Evolutionary conservation across 306 rosid species (phyloP), one percentile per base, ranked within the genome.

Genomic region (Alnus rubra): DNA sequence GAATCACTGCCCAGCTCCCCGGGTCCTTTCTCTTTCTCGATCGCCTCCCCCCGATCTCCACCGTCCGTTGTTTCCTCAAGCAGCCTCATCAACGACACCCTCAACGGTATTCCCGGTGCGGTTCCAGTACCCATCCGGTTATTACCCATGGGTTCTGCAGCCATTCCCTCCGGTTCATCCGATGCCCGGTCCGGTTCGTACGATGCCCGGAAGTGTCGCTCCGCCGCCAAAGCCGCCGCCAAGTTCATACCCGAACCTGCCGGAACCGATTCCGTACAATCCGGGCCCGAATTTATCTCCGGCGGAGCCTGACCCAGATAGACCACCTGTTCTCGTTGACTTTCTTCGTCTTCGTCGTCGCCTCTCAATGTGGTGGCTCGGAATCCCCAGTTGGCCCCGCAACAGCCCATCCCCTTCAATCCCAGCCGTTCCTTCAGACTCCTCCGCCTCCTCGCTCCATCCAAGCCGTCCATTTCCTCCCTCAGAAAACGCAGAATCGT

Each of bases 201-300:
- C 59, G 90, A 72, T 3, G 84, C 92, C 49, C 94, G 87, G 8
- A 86, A 78, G 14, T 88, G 94, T 2, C 98, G 85, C 84, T 92
- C 98, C 77, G 98, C 97, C 0, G 97, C 99, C 70, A 96, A 76
- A 1, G 98, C 99, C 37, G 96, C 93, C 8, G 99, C 99, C 0
- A 96, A 87, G 77, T 96, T 96, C 98, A 96, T 93, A 1, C 97
- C 89, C 35, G 97, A 60, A 2, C 80, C 69, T 18, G 83, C 28
- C 5, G 78, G 73, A 35, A 64, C 69, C 65, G 90, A 93, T 0
- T 54, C 76, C 10, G 74, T 11, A 3, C 93, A 91, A 0, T 67
- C 77, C 53, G 81, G 87, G 55, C 49, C 86, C 44, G 56, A 14
- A 4, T 77, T 76, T 5, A 77, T 78, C 55, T 30, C 79, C 31